These are phyloP conservation scores for Candida fluviatilis DNA, from an alignment of 805 yeast genomes.

Conservation along the genomic window DNA sequence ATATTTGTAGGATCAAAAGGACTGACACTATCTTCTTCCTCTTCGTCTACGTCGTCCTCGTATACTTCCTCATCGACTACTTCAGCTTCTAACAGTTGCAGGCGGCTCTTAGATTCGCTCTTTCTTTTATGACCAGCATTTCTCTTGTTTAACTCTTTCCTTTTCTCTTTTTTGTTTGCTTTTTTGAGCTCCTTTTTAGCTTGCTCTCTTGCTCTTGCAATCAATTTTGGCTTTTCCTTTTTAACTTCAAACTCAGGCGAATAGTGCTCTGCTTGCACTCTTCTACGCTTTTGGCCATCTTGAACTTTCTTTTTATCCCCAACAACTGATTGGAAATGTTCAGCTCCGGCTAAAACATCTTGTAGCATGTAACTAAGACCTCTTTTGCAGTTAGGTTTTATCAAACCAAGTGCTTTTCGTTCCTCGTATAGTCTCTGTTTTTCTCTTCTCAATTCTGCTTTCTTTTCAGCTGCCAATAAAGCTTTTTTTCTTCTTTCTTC, in stretches of 20 bases:
- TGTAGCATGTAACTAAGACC: conserved; percentile 3
- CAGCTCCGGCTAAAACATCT: conserved; percentile 20
- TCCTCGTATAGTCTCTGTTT: neutral
- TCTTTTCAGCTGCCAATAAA: conserved; percentile 3
- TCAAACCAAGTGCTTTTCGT: conserved; percentile 3
- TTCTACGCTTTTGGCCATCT: conserved; percentile 29
- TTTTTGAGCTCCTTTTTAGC: conserved; percentile 10
- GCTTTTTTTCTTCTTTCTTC: conserved; percentile 5
- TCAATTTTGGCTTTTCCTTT: conserved; percentile 9
- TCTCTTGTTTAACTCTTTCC: neutral
- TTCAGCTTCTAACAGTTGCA: conserved; percentile 9
- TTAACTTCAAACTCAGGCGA: conserved; percentile 21
- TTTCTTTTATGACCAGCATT: neutral
- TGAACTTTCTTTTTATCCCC: conserved; percentile 31
- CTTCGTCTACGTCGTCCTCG: conserved; percentile 22
- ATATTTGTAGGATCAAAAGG: conserved; percentile 39
- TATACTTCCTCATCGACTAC: conserved; percentile 11
- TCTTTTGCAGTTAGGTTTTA: neutral
- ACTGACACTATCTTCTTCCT: conserved; percentile 27
- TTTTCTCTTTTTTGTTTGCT: conserved; percentile 4
- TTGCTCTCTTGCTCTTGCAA: conserved; percentile 9
- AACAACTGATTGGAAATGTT: conserved; percentile 37
- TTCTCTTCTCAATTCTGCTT: neutral
- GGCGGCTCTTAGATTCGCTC: neutral
- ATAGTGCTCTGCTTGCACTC: conserved; percentile 23